phyloP scores from a whole-genome alignment of 306 rosid genomes.

The Fagus sylvatica region DNA sequence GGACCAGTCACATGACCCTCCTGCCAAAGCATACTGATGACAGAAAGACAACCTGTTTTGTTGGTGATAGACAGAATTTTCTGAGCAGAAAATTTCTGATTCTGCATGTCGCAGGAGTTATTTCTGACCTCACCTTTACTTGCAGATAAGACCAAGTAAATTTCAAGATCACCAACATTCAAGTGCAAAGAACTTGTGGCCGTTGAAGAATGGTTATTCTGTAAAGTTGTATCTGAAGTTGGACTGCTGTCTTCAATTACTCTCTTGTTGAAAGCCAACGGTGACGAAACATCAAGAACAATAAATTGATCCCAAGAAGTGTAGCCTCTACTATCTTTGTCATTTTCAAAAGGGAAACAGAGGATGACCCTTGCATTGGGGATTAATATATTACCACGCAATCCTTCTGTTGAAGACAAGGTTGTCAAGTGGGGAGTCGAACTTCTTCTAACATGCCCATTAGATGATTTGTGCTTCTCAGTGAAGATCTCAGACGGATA shows the following conservation, averaged over 20 bases:
- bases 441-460: conserved; percentile 37
- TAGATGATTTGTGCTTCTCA: conserved; percentile 39
- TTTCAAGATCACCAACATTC: conserved; percentile 54
- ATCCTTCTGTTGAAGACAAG: conserved; percentile 49
- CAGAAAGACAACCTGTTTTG: conserved; percentile 48
- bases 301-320: conserved; percentile 69
- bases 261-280: conserved; percentile 37
- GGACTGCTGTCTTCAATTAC: conserved; percentile 34
- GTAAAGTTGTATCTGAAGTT: conserved; percentile 44
- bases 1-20: conserved; percentile 85
- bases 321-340: conserved; percentile 35
- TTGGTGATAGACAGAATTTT: conserved; percentile 55
- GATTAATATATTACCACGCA: conserved; percentile 63
- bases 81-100: conserved; percentile 49
- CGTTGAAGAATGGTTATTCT: conserved; percentile 50
- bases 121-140: conserved; percentile 32
- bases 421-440: conserved; percentile 44
- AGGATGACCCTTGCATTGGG: conserved; percentile 71
- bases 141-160: conserved; percentile 53
- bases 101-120: conserved; percentile 36
- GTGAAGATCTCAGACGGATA: conserved; percentile 29
- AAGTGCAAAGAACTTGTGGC: conserved; percentile 57
- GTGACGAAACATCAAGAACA: conserved; percentile 72
- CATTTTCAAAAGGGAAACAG: conserved; percentile 70
- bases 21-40: conserved; percentile 71